phyloP scores from a whole-genome alignment of 345 rosid species.

The Arabidopsis suecica region DNA sequence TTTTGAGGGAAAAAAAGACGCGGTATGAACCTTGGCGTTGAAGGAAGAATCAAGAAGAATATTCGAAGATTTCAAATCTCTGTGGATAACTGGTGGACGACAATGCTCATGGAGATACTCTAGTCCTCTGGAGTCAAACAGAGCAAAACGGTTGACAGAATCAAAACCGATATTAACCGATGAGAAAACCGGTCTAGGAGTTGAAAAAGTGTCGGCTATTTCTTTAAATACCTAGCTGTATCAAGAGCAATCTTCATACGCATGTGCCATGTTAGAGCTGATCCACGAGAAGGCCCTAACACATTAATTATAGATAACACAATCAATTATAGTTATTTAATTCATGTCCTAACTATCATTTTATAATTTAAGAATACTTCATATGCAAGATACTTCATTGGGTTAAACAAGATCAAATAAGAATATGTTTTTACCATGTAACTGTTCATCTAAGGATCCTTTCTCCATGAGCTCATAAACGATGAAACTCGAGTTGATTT shows the following conservation, averaged over 20 bases:
- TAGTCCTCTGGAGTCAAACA: constrained; percentile 69
- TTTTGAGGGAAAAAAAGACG: not conserved
- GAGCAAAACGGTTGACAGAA: constrained; percentile 30
- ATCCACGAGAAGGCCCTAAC: constrained; percentile 82
- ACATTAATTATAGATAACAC: constrained; percentile 36
- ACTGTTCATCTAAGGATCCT: constrained; percentile 82
- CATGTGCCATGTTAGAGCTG: constrained; percentile 82
- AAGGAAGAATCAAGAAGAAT: constrained; percentile 87
- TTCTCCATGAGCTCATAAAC: constrained; percentile 89
- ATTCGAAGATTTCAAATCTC: constrained; percentile 96
- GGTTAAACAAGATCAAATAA: constrained; percentile 12
- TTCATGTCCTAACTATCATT: constrained; percentile 20
- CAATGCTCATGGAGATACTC: constrained; percentile 93
- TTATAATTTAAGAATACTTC: too few species aligned
- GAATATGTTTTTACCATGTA: constrained; percentile 65
- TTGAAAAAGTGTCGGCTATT: constrained; percentile 26
- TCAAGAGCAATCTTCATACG: constrained; percentile 96
- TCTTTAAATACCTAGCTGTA: constrained; percentile 68
- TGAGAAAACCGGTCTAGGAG: constrained; percentile 15
- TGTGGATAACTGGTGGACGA: constrained; percentile 84
- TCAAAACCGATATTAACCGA: not conserved
- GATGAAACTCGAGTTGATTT: constrained; percentile 59
- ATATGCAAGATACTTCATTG: not conserved
- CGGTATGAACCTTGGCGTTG: constrained; percentile 76
- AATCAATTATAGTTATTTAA: constrained; percentile 9